Conservation (phyloP, 1,284 basidiomycete species). For the Fomitopsis betulina region DNA sequence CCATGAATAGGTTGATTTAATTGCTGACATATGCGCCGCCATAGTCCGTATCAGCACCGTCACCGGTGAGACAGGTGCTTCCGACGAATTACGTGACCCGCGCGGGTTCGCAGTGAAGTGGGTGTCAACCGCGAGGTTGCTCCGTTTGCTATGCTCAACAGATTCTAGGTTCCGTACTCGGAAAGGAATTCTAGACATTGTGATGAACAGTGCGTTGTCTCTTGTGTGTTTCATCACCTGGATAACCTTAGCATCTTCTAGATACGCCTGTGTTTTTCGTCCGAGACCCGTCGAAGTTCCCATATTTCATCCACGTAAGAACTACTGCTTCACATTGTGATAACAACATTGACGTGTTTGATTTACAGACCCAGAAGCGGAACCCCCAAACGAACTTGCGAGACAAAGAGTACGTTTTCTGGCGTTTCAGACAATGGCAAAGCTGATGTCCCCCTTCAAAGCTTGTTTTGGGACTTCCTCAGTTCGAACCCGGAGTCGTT, state of each 20-base stretch:
- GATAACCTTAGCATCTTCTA: slow-evolving; percentile 1
- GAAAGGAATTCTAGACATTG: slow-evolving; percentile 86
- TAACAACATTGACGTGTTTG: background rate
- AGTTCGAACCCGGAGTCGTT: slow-evolving; percentile 86
- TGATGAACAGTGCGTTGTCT: slow-evolving; percentile 62
- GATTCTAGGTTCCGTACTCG: slow-evolving; percentile 48
- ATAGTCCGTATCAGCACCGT: slow-evolving; percentile 88
- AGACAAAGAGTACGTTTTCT: slow-evolving; percentile 37
- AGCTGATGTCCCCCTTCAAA: slow-evolving; percentile 5
- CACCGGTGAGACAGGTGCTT: slow-evolving; percentile 81
- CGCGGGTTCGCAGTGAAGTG: slow-evolving; percentile 45
- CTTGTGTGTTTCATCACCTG: background rate
- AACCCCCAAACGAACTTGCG: slow-evolving; percentile 86
- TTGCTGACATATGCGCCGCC: slow-evolving; percentile 42
- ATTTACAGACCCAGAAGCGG: slow-evolving; percentile 76
- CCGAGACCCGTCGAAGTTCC: slow-evolving; percentile 77
- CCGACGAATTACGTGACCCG: slow-evolving; percentile 88
- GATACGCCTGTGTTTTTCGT: slow-evolving; percentile 88
- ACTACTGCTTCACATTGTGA: too few relatives aligned
- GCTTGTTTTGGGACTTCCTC: slow-evolving; percentile 66
- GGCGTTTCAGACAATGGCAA: slow-evolving; percentile 5
- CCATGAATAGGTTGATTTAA: background rate
- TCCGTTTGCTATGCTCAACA: background rate
- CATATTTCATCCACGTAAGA: slow-evolving; percentile 78
- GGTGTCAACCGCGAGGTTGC: background rate